phyloP scores from a whole-genome alignment of 2,329 filamentous ascomycete species.

The Penicillium palitans region DNA sequence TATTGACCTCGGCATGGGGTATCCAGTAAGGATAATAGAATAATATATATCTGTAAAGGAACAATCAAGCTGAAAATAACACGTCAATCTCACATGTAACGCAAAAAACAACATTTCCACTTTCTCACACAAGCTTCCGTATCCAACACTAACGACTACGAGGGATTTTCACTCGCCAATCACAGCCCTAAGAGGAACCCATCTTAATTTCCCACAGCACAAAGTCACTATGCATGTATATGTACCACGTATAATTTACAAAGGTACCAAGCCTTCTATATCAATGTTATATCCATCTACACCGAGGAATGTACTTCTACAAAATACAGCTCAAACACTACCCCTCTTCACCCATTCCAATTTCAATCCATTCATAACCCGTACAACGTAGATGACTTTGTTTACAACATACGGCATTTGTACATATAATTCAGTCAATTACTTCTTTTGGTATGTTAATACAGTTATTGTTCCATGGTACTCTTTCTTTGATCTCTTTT shows the following conservation, averaged over 20 bases:
- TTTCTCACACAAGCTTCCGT: constrained; percentile 11
- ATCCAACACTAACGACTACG: constrained; percentile 5
- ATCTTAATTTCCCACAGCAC: constrained; percentile 7
- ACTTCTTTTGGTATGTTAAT: neutral
- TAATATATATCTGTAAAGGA: neutral
- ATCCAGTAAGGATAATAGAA: neutral
- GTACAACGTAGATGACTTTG: neutral
- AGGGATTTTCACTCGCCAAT: constrained; percentile 14
- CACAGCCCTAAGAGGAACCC: neutral
- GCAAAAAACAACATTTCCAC: neutral
- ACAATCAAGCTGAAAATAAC: neutral
- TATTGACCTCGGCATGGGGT: neutral
- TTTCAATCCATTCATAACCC: neutral
- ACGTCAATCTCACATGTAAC: constrained; percentile 2
- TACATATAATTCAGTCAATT: neutral
- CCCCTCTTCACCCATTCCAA: neutral
- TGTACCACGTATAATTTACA: neutral
- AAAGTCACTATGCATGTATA: neutral
- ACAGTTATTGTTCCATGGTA: neutral
- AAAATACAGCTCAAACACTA: neutral
- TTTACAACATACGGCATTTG: neutral
- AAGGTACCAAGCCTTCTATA: neutral
- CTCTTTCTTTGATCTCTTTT: neutral
- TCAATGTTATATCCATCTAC: constrained; percentile 1
- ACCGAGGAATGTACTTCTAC: neutral